Evolutionary conservation across 306 rosid genomes (phyloP).

Genomic region (Notholithocarpus densiflorus): DNA sequence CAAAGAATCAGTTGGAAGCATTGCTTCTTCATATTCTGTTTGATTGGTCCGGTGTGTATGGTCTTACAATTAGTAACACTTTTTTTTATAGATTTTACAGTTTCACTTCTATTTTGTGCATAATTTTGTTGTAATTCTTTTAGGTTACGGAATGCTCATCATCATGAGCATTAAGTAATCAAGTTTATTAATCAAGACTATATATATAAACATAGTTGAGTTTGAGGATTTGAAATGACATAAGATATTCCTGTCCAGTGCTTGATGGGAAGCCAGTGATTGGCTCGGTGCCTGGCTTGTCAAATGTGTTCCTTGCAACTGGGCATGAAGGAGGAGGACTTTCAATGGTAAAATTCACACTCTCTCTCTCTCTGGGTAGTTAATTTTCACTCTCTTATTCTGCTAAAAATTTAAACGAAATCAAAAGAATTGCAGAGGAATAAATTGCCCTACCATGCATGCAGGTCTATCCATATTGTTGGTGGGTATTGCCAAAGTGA

Average conservation of each 20-base stretch:
- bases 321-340: constrained; percentile 97
- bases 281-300: constrained; percentile 75
- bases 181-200: no score
- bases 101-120: no score
- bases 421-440: neutral
- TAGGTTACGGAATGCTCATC: no score
- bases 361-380: neutral
- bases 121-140: no score
- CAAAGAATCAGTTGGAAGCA: no score
- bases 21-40: no score
- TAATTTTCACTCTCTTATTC: neutral
- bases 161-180: no score
- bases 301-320: constrained; percentile 80
- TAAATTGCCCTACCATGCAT: neutral
- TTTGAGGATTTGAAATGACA: neutral
- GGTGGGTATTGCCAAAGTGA: neutral
- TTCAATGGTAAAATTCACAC: constrained; percentile 52
- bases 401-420: neutral
- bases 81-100: no score
- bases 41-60: no score
- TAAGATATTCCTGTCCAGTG: constrained; percentile 44
- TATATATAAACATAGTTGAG: no score
- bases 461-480: neutral
- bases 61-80: no score
- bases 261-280: constrained; percentile 89